A percentile compares a stretch with the other conserved stretches of the same genome.
Evolutionary conservation across 2,329 filamentous ascomycete genomes (phyloP).

Genomic region (Exutisphaerella laricina): DNA sequence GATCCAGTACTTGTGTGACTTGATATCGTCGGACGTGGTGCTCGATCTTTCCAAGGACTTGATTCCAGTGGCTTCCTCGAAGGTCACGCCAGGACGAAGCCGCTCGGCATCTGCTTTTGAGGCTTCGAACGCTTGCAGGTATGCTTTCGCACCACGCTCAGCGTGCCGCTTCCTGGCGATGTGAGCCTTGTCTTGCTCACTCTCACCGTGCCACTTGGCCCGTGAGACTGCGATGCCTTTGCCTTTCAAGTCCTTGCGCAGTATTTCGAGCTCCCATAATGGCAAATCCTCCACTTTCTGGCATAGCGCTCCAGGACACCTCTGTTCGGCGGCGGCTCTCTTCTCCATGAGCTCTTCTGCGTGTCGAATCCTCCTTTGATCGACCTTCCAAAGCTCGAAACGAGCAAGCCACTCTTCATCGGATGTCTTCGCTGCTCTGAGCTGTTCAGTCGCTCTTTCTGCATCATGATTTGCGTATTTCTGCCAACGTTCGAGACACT

Average conservation of each 20-base stretch:
- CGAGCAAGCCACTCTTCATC: constrained; percentile 14
- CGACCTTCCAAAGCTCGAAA: constrained; percentile 9
- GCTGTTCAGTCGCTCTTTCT: not conserved
- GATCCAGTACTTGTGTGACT: constrained; percentile 1
- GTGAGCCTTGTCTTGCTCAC: not conserved
- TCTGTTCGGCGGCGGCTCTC: constrained; percentile 4
- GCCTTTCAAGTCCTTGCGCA: constrained; percentile 1
- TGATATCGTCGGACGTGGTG: not conserved
- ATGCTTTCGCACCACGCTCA: not conserved
- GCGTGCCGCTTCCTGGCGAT: not conserved
- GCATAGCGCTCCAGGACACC: constrained; percentile 9
- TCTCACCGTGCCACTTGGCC: not conserved
- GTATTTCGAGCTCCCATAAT: constrained; percentile 13
- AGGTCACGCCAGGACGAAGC: constrained; percentile 6
- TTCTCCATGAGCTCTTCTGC: constrained; percentile 1
- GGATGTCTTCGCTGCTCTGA: constrained; percentile 3
- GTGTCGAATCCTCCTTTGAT: constrained; percentile 4
- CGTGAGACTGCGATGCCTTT: not conserved
- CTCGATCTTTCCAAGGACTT: not conserved
- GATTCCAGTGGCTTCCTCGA: constrained; percentile 6
- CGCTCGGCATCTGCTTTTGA: constrained; percentile 8
- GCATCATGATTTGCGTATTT: constrained; percentile 3
- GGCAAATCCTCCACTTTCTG: constrained; percentile 14
- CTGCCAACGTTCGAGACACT: constrained; percentile 1
- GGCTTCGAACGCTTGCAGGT: constrained; percentile 5